These are phyloP conservation scores for Cladophialophora chaetospira DNA, from an alignment of 2,329 filamentous ascomycete species.

Conservation along the genomic window DNA sequence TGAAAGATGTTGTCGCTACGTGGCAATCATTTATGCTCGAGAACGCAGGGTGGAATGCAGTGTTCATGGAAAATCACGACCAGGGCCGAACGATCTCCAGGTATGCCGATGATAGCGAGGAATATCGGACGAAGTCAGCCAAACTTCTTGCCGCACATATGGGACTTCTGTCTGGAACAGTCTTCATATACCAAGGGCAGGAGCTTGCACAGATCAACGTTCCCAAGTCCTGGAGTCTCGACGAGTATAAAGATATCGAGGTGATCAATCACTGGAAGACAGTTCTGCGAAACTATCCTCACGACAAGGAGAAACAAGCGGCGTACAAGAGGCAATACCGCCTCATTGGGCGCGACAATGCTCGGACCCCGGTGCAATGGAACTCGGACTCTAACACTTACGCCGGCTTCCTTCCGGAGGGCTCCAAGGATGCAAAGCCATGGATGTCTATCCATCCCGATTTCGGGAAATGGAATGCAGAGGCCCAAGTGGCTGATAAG, in stretches of 20 bases:
- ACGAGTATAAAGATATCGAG: conserved; percentile 48
- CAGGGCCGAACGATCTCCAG: conserved; percentile 59
- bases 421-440: conserved; percentile 37
- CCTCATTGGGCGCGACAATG: conserved; percentile 53
- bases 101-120: conserved; percentile 50
- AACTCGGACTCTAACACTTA: conserved; percentile 47
- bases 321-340: conserved; percentile 16
- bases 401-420: conserved; percentile 60
- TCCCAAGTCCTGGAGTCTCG: conserved; percentile 52
- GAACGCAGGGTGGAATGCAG: conserved; percentile 56
- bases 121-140: conserved; percentile 49
- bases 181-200: conserved; percentile 62
- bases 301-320: conserved; percentile 17
- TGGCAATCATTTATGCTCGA: conserved; percentile 57
- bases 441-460: conserved; percentile 65
- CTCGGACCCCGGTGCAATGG: conserved; percentile 71
- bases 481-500: conserved; percentile 51
- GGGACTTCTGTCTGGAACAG: conserved; percentile 53
- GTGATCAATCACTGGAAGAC: conserved; percentile 53
- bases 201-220: conserved; percentile 63
- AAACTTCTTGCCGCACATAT: conserved; percentile 60
- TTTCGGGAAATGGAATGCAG: conserved; percentile 59
- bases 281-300: conserved; percentile 12
- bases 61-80: conserved; percentile 67
- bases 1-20: conserved; percentile 53